These are phyloP conservation scores for Neurospora sublineolata DNA, from an alignment of 495 filamentous ascomycete species.

Conservation along the genomic window DNA sequence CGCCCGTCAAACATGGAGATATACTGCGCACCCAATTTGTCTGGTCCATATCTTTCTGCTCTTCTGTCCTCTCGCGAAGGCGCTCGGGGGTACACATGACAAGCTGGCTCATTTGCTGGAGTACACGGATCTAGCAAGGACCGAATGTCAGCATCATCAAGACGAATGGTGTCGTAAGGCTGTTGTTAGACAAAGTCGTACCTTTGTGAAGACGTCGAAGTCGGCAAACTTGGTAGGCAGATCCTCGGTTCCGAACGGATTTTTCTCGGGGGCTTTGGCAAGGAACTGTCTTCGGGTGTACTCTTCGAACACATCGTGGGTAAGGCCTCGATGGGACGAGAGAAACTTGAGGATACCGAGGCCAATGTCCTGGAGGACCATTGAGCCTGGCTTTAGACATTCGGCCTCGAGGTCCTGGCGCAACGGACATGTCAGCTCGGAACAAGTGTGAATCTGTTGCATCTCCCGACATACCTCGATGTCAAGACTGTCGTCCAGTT, in stretches of 20 bases:
- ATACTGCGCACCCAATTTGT: slow-evolving; percentile 59
- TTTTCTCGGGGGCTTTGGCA: slow-evolving; percentile 64
- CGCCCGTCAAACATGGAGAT: not conserved
- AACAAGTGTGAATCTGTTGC: not conserved
- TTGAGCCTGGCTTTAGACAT: slow-evolving; percentile 68
- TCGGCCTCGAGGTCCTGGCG: slow-evolving; percentile 77
- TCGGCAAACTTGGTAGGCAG: slow-evolving; percentile 58
- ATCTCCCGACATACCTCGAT: slow-evolving; percentile 56
- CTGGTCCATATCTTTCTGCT: slow-evolving; percentile 71
- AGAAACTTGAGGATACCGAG: slow-evolving; percentile 83
- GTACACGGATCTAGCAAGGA: slow-evolving; percentile 51
- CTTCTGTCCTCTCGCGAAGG: slow-evolving; percentile 76
- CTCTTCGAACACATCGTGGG: slow-evolving; percentile 81
- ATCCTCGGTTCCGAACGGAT: slow-evolving; percentile 80
- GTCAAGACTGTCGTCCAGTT: slow-evolving; percentile 74
- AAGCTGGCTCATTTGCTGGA: slow-evolving; percentile 87
- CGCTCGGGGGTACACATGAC: slow-evolving; percentile 75
- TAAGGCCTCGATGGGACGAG: slow-evolving; percentile 84
- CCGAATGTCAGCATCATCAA: not conserved
- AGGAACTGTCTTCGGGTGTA: slow-evolving; percentile 85
- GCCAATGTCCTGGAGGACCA: slow-evolving; percentile 68
- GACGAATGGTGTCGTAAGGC: not conserved
- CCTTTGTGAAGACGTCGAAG: slow-evolving; percentile 75
- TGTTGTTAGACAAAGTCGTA: slow-evolving; percentile 10
- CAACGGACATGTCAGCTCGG: not conserved